Evolutionary conservation across 257 asterid species (phyloP).

Genomic region (Solanum neorickii): DNA sequence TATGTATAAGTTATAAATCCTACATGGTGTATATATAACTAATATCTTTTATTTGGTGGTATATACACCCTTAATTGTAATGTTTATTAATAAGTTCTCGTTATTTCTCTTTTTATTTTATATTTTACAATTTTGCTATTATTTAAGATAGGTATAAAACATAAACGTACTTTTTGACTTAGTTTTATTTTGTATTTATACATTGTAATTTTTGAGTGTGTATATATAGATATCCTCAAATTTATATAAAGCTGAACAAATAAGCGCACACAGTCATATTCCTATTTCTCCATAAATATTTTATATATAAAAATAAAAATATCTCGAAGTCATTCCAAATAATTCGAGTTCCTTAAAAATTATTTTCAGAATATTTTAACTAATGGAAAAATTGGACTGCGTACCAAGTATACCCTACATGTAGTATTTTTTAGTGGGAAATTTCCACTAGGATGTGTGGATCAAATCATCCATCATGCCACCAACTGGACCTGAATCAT

Average conservation of each 20-base stretch:
- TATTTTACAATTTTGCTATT: background rate
- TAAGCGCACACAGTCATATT: too few relatives aligned
- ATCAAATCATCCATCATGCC: background rate
- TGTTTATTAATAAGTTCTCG: background rate
- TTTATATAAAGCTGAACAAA: too few relatives aligned
- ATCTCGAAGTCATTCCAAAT: background rate
- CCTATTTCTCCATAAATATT: too few relatives aligned
- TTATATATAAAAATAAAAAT: too few relatives aligned
- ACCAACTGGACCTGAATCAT: background rate
- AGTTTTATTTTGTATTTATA: too few relatives aligned
- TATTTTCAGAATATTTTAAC: too few relatives aligned
- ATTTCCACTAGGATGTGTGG: background rate
- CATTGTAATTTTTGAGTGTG: too few relatives aligned
- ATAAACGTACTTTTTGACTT: too few relatives aligned
- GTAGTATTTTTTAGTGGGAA: background rate
- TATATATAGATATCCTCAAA: background rate
- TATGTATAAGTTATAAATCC: too few relatives aligned
- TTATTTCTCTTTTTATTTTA: background rate
- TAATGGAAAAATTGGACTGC: background rate
- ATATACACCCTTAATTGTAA: background rate
- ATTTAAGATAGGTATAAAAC: background rate
- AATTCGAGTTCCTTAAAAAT: too few relatives aligned
- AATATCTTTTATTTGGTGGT: too few relatives aligned
- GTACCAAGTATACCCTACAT: background rate
- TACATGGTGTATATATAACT: too few relatives aligned